Base-by-base conservation (phyloP, 2,329 filamentous ascomycete species). In the Aspergillus alliaceus region DNA sequence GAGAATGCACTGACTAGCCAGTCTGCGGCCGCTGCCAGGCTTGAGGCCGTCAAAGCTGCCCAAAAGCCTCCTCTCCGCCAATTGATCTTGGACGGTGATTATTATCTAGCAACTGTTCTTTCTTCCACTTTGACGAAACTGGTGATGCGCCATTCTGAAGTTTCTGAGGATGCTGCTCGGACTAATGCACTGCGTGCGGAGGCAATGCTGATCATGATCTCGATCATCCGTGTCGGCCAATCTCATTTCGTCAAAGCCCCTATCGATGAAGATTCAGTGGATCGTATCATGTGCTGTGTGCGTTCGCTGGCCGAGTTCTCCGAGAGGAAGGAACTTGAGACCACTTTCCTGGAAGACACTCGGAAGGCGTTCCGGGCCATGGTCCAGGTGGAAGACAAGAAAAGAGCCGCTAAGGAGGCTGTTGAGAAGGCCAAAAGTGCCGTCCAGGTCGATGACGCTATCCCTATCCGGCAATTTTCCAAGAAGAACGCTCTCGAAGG, bases 151-250 rank as follows among this genome's bases (percentile, higher is more conserved):
- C 92, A 98, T 74, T 90, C 91, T 2, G 93, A 98, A 72, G 93
- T 98, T 59, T 97, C 93, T 1, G 81, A 89, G 24, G 93, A 97
- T 67, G 77, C 83, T 42, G 90, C 90, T 42, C 89, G 95, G 37
- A 98, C 93, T 29, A 99, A 99, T 68, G 93, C 93, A 29, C 84
- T 99, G 25, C 89, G 91, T 50, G 95, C 95, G 3, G 95, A 99
- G 76, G 95, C 95, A 44, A 99, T 99, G 95, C 84, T 99, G 53
- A 98, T 99, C 72, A 96, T 98, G 93, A 96, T 99, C 67, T 98
- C 95, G 5, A 96, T 99, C 65, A 91, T 99, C 64, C 92, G 95
- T 50, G 95, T 97, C 59, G 95, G 95, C 39, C 95, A 99, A 77
- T 98, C 93, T n/a, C 91, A 96, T 63, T 99, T 99, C 66, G 95